Evolutionary conservation across 139 green algal species (phyloP), one percentile per base, ranked within the genome.

Genomic region (Desmodesmus armatus): DNA sequence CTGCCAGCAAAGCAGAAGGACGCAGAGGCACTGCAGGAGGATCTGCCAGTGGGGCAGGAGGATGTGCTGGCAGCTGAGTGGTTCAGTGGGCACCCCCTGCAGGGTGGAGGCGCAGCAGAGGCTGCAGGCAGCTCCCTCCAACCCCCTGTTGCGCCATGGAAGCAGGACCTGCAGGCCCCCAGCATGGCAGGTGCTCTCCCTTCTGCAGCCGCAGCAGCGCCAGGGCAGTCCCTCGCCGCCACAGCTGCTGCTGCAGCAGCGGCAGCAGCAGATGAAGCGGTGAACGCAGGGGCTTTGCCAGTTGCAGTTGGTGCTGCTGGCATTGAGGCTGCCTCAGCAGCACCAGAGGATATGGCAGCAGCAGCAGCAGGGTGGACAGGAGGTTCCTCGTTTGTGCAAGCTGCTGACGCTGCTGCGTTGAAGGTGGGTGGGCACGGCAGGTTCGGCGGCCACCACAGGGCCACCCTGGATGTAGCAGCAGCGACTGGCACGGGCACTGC

Each of bases 391-490:
- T 6, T 27, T 66, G 55, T 27, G 33, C 55, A 66, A 66, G 55
- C 40, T 60, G 40, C 40, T 77, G 69, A 23, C 58, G 69, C 39
- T n/a, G 69, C 39, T 40, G 25, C 70, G 40, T 19, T 11, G 25
- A 33, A 75, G 67, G 67, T 51, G 29, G 37, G 39, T 58, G 33
- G 23, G 39, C 70, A 60, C 17, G 15, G 43, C 27, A 43, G n/a
- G 41, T 25, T 66, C 25, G 55, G 55, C 9, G 55, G 55, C 9
- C 55, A 66, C 19, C 21, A 33, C 9, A 25, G 55, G 2, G 70
- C 70, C 5, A 80, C 72, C 1, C 72, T 80, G 2, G 44, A 80
- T 47, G 47, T 66, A 44, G 72, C 44, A 35, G 72, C 29, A 65
- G 72, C 43, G n/a, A 65, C 72, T 33, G 72, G 5, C 2, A 29